Percentiles rank a stretch among this genome's conserved stretches.
phyloP scores from a whole-genome alignment of 495 filamentous ascomycete species.

The Penicillium waksmanii region DNA sequence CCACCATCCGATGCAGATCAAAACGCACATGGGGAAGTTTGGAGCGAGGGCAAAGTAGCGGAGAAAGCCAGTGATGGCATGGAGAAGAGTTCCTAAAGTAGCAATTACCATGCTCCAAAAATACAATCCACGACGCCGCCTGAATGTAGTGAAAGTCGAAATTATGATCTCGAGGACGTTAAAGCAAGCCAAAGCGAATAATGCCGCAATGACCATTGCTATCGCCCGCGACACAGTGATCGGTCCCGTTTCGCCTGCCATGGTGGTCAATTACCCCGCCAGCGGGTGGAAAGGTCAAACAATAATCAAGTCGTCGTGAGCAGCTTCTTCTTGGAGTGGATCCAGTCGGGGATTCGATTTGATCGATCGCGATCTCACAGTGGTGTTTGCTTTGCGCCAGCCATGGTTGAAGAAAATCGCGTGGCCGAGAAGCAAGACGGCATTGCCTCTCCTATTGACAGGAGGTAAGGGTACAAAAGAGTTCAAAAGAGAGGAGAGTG shows the following conservation, averaged over 20 bases:
- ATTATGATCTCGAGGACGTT: conserved; percentile 43
- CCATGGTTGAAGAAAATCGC: background rate
- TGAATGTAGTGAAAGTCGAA: conserved; percentile 47
- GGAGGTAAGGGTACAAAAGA: background rate
- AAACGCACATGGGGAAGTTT: conserved; percentile 27
- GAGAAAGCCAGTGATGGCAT: conserved; percentile 35
- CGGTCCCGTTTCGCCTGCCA: conserved; percentile 25
- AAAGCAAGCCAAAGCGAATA: conserved; percentile 40
- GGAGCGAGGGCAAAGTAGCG: conserved; percentile 33
- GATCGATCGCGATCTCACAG: background rate
- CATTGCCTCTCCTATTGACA: background rate
- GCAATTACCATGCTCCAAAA: conserved; percentile 48
- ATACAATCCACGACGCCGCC: conserved; percentile 42
- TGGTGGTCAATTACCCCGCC: conserved; percentile 11
- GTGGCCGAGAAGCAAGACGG: background rate
- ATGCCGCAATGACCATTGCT: conserved; percentile 36
- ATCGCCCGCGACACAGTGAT: conserved; percentile 17
- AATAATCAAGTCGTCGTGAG: background rate
- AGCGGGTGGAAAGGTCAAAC: background rate
- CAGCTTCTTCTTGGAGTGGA: background rate
- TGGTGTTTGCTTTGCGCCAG: background rate
- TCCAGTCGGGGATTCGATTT: background rate
- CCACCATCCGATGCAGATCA: conserved; percentile 35
- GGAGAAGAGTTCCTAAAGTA: conserved; percentile 29
- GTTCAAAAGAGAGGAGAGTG: background rate